Base-by-base conservation (phyloP, 202 grass and related monocot species). In the Digitaria exilis region DNA sequence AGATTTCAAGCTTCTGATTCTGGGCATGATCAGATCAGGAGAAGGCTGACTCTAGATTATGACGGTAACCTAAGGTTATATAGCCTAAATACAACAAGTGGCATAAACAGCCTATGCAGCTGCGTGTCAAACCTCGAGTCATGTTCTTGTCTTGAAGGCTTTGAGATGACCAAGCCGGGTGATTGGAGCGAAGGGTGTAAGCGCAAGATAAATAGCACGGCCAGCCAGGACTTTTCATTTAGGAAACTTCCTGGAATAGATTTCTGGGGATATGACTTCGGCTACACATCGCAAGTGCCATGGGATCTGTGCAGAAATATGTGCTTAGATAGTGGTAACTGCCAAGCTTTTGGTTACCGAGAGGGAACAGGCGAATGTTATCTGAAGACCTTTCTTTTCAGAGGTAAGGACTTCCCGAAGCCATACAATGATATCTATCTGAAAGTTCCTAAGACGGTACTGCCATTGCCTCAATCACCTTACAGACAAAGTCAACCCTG, bases 31-130 rank as follows among this genome's bases (percentile, higher is more conserved):
- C 32, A 39, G 21, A 45, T 80, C 26, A 75, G 66, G 63, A 90
- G 91, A 68, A 85, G 91, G 34, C 35, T 93, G 48, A 90, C 88
- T 32, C 68, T 93, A 43, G 91, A 90, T 35, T 86, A 86, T 30
- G 87, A 93, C 0, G 91, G 88, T 0, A 91, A 91, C 52, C 86
- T 89, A 31, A 69, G 92, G 21, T 9, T 89, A 6, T 91, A 94
- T 50, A 94, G 86, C 61, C 72, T 94, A 39, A 73, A 76, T 28
- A 4, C 4, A 1, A 73, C 18, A 5, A 51, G 93, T 7, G 88
- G 90, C 17, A 26, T 18, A 82, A 88, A 92, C 52, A 79, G 85
- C 3, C 0, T 96, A 1, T 96, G 93, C 54, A 55, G 17, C 30
- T 85, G 88, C 31, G n/a, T 0, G 16, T 68, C 22, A 0, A 57